phyloP scores from a whole-genome alignment of 2,329 filamentous ascomycete genomes.

The Achaetomium macrosporum region DNA sequence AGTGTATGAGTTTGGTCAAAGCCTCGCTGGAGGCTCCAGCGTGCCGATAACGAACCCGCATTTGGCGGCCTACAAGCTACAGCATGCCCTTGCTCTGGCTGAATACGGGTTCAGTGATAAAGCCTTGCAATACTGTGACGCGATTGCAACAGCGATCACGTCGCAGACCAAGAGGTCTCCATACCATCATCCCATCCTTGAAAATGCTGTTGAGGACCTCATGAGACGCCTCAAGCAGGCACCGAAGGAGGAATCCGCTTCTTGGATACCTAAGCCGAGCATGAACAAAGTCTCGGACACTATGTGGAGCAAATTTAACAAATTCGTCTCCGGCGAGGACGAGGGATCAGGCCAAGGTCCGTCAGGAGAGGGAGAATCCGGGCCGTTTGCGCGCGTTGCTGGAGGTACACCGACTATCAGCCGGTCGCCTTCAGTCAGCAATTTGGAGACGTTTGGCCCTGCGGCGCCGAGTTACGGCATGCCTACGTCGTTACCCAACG shows the following conservation, averaged over 20 bases:
- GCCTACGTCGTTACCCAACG: conserved; percentile 29
- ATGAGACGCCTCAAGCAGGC: conserved; percentile 77
- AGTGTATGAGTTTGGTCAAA: conserved; percentile 85
- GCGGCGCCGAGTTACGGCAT: conserved; percentile 30
- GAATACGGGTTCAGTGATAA: conserved; percentile 78
- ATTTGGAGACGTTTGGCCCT: conserved; percentile 69
- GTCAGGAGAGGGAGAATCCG: conserved; percentile 56
- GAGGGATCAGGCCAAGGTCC: conserved; percentile 56
- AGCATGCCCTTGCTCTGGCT: conserved; percentile 77
- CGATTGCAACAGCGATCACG: conserved; percentile 68
- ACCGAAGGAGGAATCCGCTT: conserved; percentile 71
- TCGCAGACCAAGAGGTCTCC: conserved; percentile 77
- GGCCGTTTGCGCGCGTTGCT: conserved; percentile 77
- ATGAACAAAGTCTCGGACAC: conserved; percentile 94
- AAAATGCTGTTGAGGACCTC: conserved; percentile 75
- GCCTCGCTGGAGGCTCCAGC: conserved; percentile 56
- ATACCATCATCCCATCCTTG: conserved; percentile 75
- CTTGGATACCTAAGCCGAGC: conserved; percentile 91
- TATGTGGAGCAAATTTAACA: conserved; percentile 90
- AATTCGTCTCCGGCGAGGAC: conserved; percentile 91
- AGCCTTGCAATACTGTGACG: conserved; percentile 86
- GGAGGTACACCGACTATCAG: conserved; percentile 71
- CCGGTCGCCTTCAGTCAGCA: conserved; percentile 62
- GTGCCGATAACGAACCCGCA: conserved; percentile 63
- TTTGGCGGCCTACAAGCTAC: conserved; percentile 83